phyloP scores from a whole-genome alignment of 495 filamentous ascomycete genomes.

The Podospora anserina region DNA sequence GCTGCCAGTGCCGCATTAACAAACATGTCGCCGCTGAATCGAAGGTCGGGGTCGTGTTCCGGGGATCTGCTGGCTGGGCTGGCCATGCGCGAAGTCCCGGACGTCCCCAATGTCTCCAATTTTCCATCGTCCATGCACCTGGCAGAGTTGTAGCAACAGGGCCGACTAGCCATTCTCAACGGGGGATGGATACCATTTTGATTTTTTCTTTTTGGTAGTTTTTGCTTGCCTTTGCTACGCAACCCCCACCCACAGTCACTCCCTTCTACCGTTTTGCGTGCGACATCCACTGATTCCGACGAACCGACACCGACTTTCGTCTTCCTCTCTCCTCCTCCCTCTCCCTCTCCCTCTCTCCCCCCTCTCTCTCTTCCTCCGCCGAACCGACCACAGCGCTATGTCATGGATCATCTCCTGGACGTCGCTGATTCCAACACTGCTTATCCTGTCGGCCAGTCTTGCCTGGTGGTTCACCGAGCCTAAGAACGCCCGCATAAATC shows the following conservation, averaged over 20 bases:
- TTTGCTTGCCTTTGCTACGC: constrained; percentile 4
- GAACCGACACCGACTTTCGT: constrained; percentile 10
- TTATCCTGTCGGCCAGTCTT: constrained; percentile 49
- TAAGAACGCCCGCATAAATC: constrained; percentile 44
- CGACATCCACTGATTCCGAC: constrained; percentile 3
- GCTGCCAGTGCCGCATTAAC: not conserved
- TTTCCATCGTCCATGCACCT: constrained; percentile 2
- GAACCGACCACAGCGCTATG: constrained; percentile 42
- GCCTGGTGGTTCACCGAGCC: constrained; percentile 50
- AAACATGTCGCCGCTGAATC: not conserved
- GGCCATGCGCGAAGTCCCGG: not conserved
- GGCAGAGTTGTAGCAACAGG: constrained; percentile 2
- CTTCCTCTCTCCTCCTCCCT: constrained; percentile 13
- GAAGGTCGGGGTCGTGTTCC: not conserved
- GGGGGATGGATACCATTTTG: not conserved
- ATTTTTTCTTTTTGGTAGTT: constrained; percentile 1
- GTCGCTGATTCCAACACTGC: constrained; percentile 47
- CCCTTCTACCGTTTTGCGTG: constrained; percentile 8
- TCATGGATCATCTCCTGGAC: constrained; percentile 52
- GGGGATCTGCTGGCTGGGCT: constrained; percentile 1
- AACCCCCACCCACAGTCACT: constrained; percentile 1
- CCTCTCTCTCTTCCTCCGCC: constrained; percentile 9
- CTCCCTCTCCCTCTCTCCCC: constrained; percentile 10
- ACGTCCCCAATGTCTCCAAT: constrained; percentile 10
- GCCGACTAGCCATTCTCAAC: not conserved